Percentiles rank a stretch among this genome's conserved stretches.
phyloP scores from a whole-genome alignment of 2,329 filamentous ascomycete genomes.

The Botryotinia globosa region DNA sequence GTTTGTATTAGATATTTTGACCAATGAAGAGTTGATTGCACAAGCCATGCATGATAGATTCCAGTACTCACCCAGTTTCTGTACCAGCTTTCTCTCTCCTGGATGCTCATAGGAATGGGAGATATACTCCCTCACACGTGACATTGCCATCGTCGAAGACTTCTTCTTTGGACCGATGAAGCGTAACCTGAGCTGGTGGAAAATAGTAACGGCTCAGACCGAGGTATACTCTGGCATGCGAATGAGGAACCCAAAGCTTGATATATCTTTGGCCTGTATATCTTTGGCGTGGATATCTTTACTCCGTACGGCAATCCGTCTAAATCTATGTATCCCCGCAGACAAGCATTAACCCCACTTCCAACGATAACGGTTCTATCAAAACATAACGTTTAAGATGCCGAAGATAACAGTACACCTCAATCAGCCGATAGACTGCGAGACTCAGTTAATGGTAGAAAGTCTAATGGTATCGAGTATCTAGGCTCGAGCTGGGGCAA shows the following conservation, averaged over 20 bases:
- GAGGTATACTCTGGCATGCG: not conserved
- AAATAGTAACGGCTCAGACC: not conserved
- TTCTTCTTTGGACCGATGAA: not conserved
- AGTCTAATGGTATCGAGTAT: not conserved
- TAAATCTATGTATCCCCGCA: not conserved
- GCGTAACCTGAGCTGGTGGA: not conserved
- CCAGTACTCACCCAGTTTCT: conserved; percentile 17
- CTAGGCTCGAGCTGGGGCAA: not conserved
- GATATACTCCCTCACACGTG: conserved; percentile 16
- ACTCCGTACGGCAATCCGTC: not conserved
- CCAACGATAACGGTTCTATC: conserved; percentile 6
- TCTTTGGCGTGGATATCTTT: conserved; percentile 7
- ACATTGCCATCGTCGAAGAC: not conserved
- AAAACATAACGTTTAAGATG: not conserved
- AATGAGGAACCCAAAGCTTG: not conserved
- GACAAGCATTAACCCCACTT: conserved; percentile 9
- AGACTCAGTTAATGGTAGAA: not conserved
- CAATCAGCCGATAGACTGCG: not conserved
- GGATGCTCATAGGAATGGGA: conserved; percentile 17
- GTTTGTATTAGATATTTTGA: not conserved
- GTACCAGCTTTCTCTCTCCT: conserved; percentile 22
- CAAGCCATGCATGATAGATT: not conserved
- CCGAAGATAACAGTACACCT: not conserved
- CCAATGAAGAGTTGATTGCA: too few relatives aligned
- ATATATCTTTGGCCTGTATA: not conserved